Percentiles rank a stretch among this genome's conserved stretches.
Conservation (phyloP, 2,329 filamentous ascomycete species). For the Pseudogymnoascus sp. region DNA sequence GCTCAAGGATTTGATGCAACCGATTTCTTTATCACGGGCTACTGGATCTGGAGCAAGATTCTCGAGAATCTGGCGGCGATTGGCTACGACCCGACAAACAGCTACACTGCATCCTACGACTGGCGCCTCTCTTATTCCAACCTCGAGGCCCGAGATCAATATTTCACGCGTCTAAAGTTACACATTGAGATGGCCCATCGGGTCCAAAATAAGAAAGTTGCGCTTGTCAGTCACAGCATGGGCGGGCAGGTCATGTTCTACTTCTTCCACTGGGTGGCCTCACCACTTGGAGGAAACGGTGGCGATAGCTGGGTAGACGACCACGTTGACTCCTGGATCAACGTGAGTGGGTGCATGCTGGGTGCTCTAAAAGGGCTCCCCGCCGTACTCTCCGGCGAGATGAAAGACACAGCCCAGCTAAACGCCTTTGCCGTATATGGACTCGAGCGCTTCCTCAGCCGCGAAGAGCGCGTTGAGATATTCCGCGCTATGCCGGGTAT, state of each 20-base stretch:
- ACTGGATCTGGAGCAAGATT: conserved; percentile 97
- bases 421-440: conserved; percentile 96
- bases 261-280: conserved; percentile 70
- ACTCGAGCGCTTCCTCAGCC: conserved; percentile 87
- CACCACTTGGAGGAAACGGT: conserved; percentile 66
- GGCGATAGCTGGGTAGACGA: conserved; percentile 84
- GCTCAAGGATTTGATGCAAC: conserved; percentile 96
- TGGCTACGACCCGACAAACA: conserved; percentile 82
- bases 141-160: conserved; percentile 82
- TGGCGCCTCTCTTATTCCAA: conserved; percentile 90
- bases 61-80: conserved; percentile 93
- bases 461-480: conserved; percentile 82
- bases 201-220: conserved; percentile 70
- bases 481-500: conserved; percentile 97
- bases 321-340: conserved; percentile 92
- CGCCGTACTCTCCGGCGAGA: conserved; percentile 87
- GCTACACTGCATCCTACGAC: conserved; percentile 68
- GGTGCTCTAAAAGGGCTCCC: conserved; percentile 86
- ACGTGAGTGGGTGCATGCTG: conserved; percentile 96
- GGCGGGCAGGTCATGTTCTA: conserved; percentile 90
- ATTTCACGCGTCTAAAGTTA: conserved; percentile 82
- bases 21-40: conserved; percentile 84
- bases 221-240: conserved; percentile 92
- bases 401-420: conserved; percentile 95
- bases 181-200: conserved; percentile 78